Base-by-base conservation (phyloP, 352 stramenopile genomes). In the Globisporangium emineosum region DNA sequence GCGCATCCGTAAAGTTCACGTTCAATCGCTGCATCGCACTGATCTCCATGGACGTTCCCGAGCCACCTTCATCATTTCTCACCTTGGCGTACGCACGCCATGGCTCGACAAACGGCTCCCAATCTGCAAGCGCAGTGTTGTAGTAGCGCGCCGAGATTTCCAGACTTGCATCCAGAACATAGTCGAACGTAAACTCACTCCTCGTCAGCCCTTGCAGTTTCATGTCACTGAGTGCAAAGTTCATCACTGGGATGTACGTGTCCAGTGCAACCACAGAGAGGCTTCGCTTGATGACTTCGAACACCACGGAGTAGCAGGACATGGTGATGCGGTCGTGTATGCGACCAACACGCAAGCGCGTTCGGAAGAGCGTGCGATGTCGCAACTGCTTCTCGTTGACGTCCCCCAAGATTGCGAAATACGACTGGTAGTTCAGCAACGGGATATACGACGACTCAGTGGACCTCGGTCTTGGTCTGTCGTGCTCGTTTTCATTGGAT, bases 231-330 rank as follows among this genome's bases (percentile, higher is more conserved):
- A 96, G 64, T 0, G 85, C 90, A 32, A 95, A 87, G 62, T 95
- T 96, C 79, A 95, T 94, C 37, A 96, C 87, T 1, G 88, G 88
- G 59, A 96, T 96, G 57, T 94, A 96, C 7, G 88, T 96, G 60
- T 96, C 88, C 13, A 96, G 67, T 0, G 88, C 90, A 6, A 96
- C 85, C 9, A 94, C 75, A 10, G 88, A 94, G n/a, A 96, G 69
- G 43, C 86, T 95, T 9, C 86, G 76, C 70, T 96, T 96, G 67
- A 96, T 94, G 33, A 96, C 88, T 73, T 96, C 88, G 47, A 94
- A 94, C 29, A 96, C 80, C 13, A 96, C 72, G 1, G 81, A 90
- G 63, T 88, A 86, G 65, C 85, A 94, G 1, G 75, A 74, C 8
- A 93, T 65, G 1, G 72, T 86, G 29, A 96, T 71, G 1, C 71